phyloP scores from a whole-genome alignment of 176 grass and related monocot species.

The Carex littledalei region DNA sequence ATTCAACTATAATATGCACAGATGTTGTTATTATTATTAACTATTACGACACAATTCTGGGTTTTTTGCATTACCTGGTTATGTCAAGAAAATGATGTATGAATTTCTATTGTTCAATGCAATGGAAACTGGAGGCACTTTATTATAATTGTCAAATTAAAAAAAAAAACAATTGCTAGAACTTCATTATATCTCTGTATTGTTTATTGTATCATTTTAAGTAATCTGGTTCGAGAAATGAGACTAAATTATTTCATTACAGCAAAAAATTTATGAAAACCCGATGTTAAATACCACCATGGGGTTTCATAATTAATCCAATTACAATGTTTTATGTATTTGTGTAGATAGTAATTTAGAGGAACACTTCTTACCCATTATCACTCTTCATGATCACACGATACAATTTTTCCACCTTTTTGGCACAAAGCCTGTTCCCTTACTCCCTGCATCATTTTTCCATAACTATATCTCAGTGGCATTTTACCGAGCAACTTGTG shows the following conservation, averaged over 20 bases:
- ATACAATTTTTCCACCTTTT: constrained; percentile 50
- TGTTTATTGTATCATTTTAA: neutral
- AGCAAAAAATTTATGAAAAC: neutral
- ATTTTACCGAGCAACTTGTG: constrained; percentile 74
- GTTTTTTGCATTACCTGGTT: neutral
- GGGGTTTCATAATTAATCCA: neutral
- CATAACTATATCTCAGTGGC: constrained; percentile 78
- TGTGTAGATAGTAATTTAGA: neutral
- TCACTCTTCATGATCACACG: constrained; percentile 34
- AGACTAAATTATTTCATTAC: neutral
- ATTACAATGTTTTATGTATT: neutral
- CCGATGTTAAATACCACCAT: neutral
- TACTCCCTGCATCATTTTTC: constrained; percentile 42
- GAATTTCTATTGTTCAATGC: neutral
- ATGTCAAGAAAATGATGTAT: neutral
- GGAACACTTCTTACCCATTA: neutral
- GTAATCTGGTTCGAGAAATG: neutral
- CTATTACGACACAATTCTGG: neutral
- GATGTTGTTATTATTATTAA: neutral
- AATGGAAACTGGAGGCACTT: neutral
- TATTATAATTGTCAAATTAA: neutral
- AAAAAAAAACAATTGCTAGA: neutral
- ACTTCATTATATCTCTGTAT: neutral
- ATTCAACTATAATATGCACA: neutral
- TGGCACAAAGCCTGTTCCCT: constrained; percentile 67